Conservation (phyloP, 371 early-diverging fungal genomes). For the Amoeboaphelidium protococcarum region DNA sequence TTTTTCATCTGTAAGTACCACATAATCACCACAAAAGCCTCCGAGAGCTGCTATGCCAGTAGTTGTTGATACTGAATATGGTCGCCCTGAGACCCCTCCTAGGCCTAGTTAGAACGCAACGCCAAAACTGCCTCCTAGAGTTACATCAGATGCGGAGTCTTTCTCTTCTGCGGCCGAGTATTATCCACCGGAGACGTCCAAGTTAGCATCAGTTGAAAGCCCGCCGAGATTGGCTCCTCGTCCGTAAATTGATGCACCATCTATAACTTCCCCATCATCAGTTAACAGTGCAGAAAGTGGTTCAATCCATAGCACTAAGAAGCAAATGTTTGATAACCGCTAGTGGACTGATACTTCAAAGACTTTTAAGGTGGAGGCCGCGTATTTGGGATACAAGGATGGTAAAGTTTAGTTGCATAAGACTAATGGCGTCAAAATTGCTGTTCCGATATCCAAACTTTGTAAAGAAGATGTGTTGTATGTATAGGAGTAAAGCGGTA, state of each 20-base stretch:
- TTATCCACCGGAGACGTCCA: neutral
- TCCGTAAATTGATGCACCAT: neutral
- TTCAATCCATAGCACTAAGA: too few species aligned
- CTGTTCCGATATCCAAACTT: constrained; percentile 68
- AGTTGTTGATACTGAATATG: too few species aligned
- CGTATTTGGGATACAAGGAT: constrained; percentile 38
- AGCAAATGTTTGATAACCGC: constrained; percentile 35
- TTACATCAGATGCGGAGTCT: constrained; percentile 7
- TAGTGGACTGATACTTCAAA: constrained; percentile 82
- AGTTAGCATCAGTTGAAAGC: constrained; percentile 4
- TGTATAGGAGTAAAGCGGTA: constrained; percentile 11
- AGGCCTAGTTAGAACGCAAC: too few species aligned
- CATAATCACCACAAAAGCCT: too few species aligned
- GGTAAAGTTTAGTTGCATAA: constrained; percentile 73
- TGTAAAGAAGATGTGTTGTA: constrained; percentile 31
- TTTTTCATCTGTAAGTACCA: too few species aligned
- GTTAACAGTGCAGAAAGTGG: constrained; percentile 15
- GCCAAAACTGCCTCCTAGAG: too few species aligned
- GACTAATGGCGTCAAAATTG: constrained; percentile 73
- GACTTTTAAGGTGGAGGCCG: constrained; percentile 68
- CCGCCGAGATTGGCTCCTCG: constrained; percentile 3
- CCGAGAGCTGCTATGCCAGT: too few species aligned
- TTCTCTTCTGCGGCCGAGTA: neutral
- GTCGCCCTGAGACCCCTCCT: too few species aligned
- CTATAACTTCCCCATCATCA: neutral